Percentiles rank a stretch among this genome's conserved stretches.
Conservation (phyloP, 1,139 yeast species). For the Hyphopichia wangnamkhiaoensis region DNA sequence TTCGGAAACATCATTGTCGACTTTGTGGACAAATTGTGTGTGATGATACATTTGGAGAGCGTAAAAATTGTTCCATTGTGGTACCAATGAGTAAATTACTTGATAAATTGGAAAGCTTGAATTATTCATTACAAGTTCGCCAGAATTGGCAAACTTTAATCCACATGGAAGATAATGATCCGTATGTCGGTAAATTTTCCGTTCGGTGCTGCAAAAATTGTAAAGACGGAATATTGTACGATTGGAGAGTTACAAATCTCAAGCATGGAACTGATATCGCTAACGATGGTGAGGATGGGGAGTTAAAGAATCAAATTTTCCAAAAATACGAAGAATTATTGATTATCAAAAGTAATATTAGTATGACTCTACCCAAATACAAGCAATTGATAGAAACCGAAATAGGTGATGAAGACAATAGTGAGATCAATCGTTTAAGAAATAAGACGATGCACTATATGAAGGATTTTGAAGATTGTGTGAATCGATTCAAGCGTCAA, state of each 20-base stretch:
- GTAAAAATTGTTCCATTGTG: slow-evolving; percentile 64
- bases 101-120: slow-evolving; percentile 38
- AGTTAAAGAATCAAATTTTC: slow-evolving; percentile 20
- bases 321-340: slow-evolving; percentile 33
- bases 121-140: slow-evolving; percentile 34
- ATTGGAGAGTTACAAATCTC: slow-evolving; percentile 51
- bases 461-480: slow-evolving; percentile 36
- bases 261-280: slow-evolving; percentile 5
- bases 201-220: slow-evolving; percentile 68
- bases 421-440: slow-evolving; percentile 23
- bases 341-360: slow-evolving; percentile 35
- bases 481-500: slow-evolving; percentile 25
- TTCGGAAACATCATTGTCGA: slow-evolving; percentile 85
- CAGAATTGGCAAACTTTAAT: slow-evolving; percentile 17
- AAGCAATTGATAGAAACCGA: slow-evolving; percentile 8
- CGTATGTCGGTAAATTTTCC: slow-evolving; percentile 8
- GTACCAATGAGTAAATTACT: slow-evolving; percentile 59
- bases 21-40: slow-evolving; percentile 84
- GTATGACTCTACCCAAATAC: slow-evolving; percentile 32
- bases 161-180: slow-evolving; percentile 11
- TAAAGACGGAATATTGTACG: slow-evolving; percentile 59
- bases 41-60: slow-evolving; percentile 51
- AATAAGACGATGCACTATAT: slow-evolving; percentile 27
- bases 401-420: slow-evolving; percentile 11
- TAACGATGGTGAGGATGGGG: slow-evolving; percentile 1